Evolutionary conservation across 2,329 filamentous ascomycete species (phyloP), one percentile per base, ranked within the genome.

Genomic region (Epichloe gansuensis): DNA sequence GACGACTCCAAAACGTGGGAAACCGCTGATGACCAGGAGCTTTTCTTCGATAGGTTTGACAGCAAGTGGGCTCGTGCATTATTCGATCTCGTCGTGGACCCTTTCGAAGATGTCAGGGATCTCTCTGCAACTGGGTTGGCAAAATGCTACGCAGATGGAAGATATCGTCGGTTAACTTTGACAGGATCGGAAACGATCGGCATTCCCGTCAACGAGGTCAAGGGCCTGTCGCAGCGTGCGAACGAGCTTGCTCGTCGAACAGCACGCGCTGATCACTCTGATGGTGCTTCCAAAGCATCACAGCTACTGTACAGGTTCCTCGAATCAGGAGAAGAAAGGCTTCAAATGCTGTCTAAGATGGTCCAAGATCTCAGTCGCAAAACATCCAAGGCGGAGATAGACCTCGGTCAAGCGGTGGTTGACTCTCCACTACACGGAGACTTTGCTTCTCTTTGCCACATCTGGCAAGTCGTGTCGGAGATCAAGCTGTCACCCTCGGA

Each of bases 41-140:
- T 67, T 13, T 70, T 72, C 51, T 73, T 71, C 47, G 64, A 70
- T 47, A 59, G 68, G 2, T 67, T 76, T 55, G 75, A 79, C 46
- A 58, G 60, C 3, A 72, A 67, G 0, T 80, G 85, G 70, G 68
- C 80, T 11, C 75, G 85, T 47, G 73, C 83, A 4, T 71, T 97
- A 6, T 71, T 91, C 13, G 89, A 95, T 65, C 77, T 95, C 23
- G 69, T 95, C 7, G 75, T 95, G 63, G 88, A 98, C 61, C 88
- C 91, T 0, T 98, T 95, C 62, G 93, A 97, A 53, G 93, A 98
- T 66, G 86, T 97, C 4, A 78, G 91, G 58, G 81, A 78, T 44
- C 68, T 71, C 39, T 76, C 81, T 3, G 71, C 75, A 0, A 67
- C 66, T 2, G 69, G 82, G 2, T 60, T 86, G 31, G 66, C 64